Conservation (phyloP, 1,139 yeast species). For the Sporopachydermia cereana region DNA sequence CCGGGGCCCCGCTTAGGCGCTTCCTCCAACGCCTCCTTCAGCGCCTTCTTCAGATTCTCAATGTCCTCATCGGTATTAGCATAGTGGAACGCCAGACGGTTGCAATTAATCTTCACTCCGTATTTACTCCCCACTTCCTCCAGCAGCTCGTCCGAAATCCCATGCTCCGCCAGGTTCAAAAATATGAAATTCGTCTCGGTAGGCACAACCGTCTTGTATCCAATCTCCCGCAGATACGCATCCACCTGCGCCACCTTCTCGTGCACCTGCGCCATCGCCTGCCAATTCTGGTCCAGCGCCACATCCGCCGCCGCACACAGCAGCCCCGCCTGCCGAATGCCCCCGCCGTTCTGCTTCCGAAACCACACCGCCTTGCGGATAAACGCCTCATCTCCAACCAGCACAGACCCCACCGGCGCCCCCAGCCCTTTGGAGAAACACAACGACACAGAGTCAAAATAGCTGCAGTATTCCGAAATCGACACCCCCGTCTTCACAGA, state of each 20-base stretch:
- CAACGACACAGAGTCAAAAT: constrained; percentile 80
- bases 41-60: constrained; percentile 49
- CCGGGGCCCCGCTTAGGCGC: constrained; percentile 29
- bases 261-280: constrained; percentile 50
- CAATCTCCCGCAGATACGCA: constrained; percentile 38
- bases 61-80: constrained; percentile 60
- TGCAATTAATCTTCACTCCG: constrained; percentile 57
- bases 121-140: constrained; percentile 46
- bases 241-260: constrained; percentile 59
- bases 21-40: constrained; percentile 44
- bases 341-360: constrained; percentile 92
- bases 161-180: constrained; percentile 48
- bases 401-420: constrained; percentile 87
- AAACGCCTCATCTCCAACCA: constrained; percentile 55
- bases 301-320: constrained; percentile 70
- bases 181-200: constrained; percentile 84
- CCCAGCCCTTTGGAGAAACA: constrained; percentile 88
- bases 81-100: constrained; percentile 74
- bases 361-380: constrained; percentile 74
- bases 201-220: constrained; percentile 56
- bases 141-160: constrained; percentile 47
- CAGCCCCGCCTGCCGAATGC: constrained; percentile 83
- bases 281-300: constrained; percentile 69
- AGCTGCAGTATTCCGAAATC: constrained; percentile 57
- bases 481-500: constrained; percentile 62